These are phyloP conservation scores for Bolboschoenoplectus hybrid DNA, from an alignment of 202 grass and related monocot genomes.

Conservation along the genomic window DNA sequence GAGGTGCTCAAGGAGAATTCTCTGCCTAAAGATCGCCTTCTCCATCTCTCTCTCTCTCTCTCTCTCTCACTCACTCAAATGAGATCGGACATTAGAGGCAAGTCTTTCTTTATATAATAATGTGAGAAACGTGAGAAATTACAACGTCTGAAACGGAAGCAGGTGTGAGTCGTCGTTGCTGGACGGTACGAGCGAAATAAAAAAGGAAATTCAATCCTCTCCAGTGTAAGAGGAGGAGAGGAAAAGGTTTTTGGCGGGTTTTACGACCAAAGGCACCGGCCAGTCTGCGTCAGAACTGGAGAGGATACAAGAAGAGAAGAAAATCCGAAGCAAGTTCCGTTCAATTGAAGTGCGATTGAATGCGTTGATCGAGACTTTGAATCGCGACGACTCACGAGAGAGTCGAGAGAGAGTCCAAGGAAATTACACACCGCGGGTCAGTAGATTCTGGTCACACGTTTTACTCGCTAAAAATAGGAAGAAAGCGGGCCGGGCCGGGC, in stretches of 20 bases:
- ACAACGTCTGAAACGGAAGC: not conserved
- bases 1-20: conserved; percentile 71
- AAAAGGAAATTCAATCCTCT: not conserved
- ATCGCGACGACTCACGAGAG: conserved; percentile 28
- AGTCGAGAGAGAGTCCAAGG: not conserved
- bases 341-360: not conserved
- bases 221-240: not conserved
- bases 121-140: not conserved
- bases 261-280: not conserved
- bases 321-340: not conserved
- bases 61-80: conserved; percentile 25
- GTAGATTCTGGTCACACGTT: not conserved
- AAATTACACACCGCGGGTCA: not conserved
- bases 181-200: not conserved
- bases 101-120: not conserved
- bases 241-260: not conserved
- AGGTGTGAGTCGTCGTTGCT: not conserved
- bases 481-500: too few relatives aligned
- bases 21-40: conserved; percentile 83
- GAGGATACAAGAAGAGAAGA: not conserved
- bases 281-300: not conserved
- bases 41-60: conserved; percentile 58
- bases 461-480: not conserved
- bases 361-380: not conserved
- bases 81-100: not conserved